Evolutionary conservation across 2,329 filamentous ascomycete genomes (phyloP), one percentile per base, ranked within the genome.

Genomic region (Paecilomyces niveus): DNA sequence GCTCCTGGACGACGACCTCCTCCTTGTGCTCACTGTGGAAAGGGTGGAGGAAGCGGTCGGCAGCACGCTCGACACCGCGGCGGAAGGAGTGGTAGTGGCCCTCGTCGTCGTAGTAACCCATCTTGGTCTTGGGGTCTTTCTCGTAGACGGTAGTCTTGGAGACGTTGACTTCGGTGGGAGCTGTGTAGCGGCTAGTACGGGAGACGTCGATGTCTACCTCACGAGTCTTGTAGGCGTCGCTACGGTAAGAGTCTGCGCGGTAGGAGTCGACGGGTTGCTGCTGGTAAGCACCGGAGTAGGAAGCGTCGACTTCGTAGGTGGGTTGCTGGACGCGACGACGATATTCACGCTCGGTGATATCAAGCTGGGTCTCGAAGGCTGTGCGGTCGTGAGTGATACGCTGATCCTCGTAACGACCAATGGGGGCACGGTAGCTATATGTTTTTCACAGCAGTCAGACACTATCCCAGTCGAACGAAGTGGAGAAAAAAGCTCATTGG

Each of bases 91-190:
- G 87, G 79, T 89, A 89, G 68, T 89, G 83, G 72, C 86, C 87
- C 75, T 89, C 85, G 80, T 89, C 84, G 84, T 89, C 87, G 86
- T 89, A 89, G 81, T 89, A 89, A 81, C 87, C 87, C 87, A 89
- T 89, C 72, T 86, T 85, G 82, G 76, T 77, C 73, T 79, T 76
- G 72, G 76, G 76, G 67, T 76, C 73, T 65, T 75, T 70, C 70
- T 84, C 81, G 70, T 80, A 76, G 70, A 81, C 82, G 66, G 79
- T 76, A 60, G 74, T 70, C 63, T 72, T 70, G 63, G 80, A 73
- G 75, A 82, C 78, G 72, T 78, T 78, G 68, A 83, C 77, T 68
- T 83, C 72, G 66, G 65, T 73, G 68, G 72, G 74, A 74, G 70
- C 60, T 56, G 63, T 58, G 63, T 64, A 65, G 54, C 63, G 60